These are phyloP conservation scores for Cladosporium cucumerinum DNA, from an alignment of 2,329 filamentous ascomycete species.

Conservation along the genomic window DNA sequence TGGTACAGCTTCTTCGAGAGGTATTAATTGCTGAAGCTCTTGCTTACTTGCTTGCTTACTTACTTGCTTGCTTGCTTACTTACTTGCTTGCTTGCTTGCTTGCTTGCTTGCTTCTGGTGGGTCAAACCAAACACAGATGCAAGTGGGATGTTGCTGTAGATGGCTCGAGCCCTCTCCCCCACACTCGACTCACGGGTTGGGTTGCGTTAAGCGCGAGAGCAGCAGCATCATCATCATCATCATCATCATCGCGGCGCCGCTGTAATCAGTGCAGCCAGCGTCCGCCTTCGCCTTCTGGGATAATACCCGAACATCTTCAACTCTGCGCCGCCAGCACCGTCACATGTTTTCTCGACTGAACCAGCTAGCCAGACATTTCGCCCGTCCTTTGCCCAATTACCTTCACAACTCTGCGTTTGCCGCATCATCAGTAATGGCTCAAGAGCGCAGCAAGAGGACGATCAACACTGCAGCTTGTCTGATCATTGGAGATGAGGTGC, in stretches of 20 bases:
- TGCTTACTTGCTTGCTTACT: too few species aligned
- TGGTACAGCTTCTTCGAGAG: background rate
- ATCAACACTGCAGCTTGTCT: slow-evolving; percentile 89
- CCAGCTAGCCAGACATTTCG: slow-evolving; percentile 70
- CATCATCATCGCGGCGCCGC: background rate
- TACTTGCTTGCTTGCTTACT: too few species aligned
- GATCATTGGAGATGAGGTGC: slow-evolving; percentile 95
- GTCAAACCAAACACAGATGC: background rate
- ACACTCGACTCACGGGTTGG: background rate
- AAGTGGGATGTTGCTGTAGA: background rate
- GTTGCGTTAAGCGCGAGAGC: too few species aligned
- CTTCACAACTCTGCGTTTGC: slow-evolving; percentile 46
- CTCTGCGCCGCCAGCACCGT: background rate
- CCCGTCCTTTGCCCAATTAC: slow-evolving; percentile 58
- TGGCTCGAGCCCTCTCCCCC: slow-evolving; percentile 8
- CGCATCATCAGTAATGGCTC: slow-evolving; percentile 42
- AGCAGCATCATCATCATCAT: background rate
- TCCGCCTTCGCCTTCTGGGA: slow-evolving; percentile 1
- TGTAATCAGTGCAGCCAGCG: background rate
- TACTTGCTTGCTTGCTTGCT: too few species aligned
- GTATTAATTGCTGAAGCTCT: too few species aligned
- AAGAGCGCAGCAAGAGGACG: slow-evolving; percentile 58
- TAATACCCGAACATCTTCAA: background rate
- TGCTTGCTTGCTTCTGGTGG: background rate
- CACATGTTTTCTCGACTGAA: slow-evolving; percentile 73